Evolutionary conservation across 352 stramenopile genomes (phyloP).

Genomic region (Globisporangium polare): DNA sequence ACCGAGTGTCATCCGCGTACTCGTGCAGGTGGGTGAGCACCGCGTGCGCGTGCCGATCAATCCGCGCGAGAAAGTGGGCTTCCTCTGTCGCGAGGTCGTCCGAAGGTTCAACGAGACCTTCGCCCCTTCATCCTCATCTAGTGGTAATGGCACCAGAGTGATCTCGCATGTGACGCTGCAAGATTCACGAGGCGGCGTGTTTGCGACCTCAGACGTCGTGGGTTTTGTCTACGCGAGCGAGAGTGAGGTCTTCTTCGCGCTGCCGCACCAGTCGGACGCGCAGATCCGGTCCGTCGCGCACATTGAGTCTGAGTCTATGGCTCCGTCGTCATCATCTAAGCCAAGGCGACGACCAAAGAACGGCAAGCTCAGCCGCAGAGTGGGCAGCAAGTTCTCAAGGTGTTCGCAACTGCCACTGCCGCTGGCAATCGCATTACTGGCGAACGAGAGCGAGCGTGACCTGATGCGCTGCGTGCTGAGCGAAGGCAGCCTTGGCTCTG

Average conservation of each 20-base stretch:
- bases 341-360: not conserved
- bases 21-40: conserved; percentile 52
- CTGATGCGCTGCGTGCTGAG: conserved; percentile 36
- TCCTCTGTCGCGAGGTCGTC: conserved; percentile 50
- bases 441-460: conserved; percentile 60
- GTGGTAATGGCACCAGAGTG: conserved; percentile 1
- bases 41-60: conserved; percentile 56
- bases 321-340: not conserved
- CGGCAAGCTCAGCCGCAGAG: not conserved
- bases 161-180: conserved; percentile 47
- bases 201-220: conserved; percentile 43
- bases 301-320: not conserved
- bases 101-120: conserved; percentile 65
- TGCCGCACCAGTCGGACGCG: conserved; percentile 12
- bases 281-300: conserved; percentile 22
- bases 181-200: conserved; percentile 50
- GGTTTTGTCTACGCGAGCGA: conserved; percentile 25
- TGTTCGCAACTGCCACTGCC: conserved; percentile 59
- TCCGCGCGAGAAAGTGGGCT: conserved; percentile 35
- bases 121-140: conserved; percentile 5
- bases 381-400: conserved; percentile 13
- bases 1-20: conserved; percentile 38
- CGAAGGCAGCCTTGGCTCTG: conserved; percentile 16
- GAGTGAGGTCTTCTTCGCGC: conserved; percentile 28
- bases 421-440: conserved; percentile 50